Conservation (phyloP, 1,284 basidiomycete species). For the Rhodotorula sp. region DNA sequence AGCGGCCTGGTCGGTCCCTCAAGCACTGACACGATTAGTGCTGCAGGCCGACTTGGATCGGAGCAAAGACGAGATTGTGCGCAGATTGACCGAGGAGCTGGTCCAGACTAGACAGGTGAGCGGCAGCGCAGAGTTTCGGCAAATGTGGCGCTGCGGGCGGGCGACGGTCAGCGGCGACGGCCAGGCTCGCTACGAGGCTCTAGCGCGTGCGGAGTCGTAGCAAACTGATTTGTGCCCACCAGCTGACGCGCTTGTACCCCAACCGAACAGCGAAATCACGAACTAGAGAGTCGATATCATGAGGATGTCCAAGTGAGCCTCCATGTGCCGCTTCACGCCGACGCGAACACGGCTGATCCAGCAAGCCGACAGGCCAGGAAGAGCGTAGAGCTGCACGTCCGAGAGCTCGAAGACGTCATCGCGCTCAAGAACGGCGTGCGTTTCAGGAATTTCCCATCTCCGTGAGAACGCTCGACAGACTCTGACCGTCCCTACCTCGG, state of each 20-base stretch:
- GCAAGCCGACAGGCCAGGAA: conserved; percentile 4
- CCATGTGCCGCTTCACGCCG: too few species aligned
- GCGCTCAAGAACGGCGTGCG: conserved; percentile 21
- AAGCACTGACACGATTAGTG: background rate
- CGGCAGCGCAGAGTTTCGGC: background rate
- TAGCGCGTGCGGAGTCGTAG: too few species aligned
- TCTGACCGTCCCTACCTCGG: background rate
- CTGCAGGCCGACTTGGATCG: background rate
- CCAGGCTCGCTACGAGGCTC: background rate
- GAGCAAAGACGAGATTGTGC: conserved; percentile 17
- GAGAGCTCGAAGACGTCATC: conserved; percentile 27
- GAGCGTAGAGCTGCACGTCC: conserved; percentile 11
- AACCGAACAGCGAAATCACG: conserved; percentile 9
- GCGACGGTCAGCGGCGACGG: background rate
- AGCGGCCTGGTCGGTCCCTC: background rate
- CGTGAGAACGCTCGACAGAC: too few species aligned
- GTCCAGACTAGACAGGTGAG: conserved; percentile 12
- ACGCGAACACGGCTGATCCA: background rate
- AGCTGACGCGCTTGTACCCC: background rate
- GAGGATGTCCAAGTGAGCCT: conserved; percentile 9
- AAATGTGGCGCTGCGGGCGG: background rate
- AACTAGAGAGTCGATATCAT: conserved; percentile 4
- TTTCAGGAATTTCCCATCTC: background rate
- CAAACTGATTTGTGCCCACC: background rate
- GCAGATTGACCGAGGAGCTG: conserved; percentile 12